Conservation (phyloP, 148 eudicot genomes). For the Vaccinium darrowii region DNA sequence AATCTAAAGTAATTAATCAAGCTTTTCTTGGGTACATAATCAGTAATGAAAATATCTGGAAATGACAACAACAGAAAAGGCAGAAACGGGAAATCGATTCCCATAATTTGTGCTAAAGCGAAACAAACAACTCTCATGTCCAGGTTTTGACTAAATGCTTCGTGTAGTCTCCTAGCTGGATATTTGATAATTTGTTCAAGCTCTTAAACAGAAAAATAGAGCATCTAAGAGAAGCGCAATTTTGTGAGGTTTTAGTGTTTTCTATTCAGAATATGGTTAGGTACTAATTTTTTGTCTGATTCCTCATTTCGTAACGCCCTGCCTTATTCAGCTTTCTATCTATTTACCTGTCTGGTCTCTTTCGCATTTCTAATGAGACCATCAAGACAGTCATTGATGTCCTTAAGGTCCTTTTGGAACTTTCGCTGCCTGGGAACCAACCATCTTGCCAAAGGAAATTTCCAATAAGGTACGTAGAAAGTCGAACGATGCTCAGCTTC, state of each 20-base stretch:
- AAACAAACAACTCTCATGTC: not conserved
- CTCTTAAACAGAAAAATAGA: not conserved
- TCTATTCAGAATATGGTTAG: not conserved
- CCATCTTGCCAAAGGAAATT: slow-evolving; percentile 89
- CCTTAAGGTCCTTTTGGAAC: slow-evolving; percentile 79
- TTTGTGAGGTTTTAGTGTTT: not conserved
- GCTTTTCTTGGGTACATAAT: not conserved
- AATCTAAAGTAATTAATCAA: not conserved
- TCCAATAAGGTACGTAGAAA: slow-evolving; percentile 97
- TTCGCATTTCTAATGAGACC: slow-evolving; percentile 94
- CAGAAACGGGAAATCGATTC: not conserved
- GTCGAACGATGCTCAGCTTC: slow-evolving; percentile 99
- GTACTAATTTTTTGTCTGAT: not conserved
- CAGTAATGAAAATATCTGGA: not conserved
- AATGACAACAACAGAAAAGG: not conserved
- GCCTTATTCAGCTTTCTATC: slow-evolving; percentile 11
- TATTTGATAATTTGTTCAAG: not conserved
- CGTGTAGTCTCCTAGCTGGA: not conserved
- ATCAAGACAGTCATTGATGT: slow-evolving; percentile 96
- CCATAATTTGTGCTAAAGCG: not conserved
- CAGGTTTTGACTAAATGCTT: not conserved
- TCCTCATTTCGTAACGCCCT: not conserved
- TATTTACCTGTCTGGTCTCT: slow-evolving; percentile 87
- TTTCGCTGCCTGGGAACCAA: slow-evolving; percentile 90
- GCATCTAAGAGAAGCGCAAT: not conserved